These are phyloP conservation scores for Penicillium robsamsonii DNA, from an alignment of 495 filamentous ascomycete genomes.

Conservation along the genomic window DNA sequence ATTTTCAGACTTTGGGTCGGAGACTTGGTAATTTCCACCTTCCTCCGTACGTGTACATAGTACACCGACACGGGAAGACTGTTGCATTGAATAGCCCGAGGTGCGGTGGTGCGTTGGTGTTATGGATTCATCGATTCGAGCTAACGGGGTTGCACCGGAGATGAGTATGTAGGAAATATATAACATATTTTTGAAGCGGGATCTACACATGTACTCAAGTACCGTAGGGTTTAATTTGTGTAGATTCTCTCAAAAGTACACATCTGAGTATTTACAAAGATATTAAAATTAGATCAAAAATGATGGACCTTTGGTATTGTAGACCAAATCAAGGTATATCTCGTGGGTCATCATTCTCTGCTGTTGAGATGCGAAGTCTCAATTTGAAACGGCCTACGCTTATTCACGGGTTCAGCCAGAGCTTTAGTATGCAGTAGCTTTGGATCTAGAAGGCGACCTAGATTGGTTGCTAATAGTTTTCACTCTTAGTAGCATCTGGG, in stretches of 20 bases:
- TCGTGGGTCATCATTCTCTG: neutral
- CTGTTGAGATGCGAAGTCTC: neutral
- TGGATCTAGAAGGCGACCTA: neutral
- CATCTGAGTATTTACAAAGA: too few species aligned
- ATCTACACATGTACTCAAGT: too few species aligned
- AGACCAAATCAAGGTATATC: neutral
- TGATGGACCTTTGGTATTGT: too few species aligned
- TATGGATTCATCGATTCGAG: neutral
- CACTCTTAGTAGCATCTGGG: neutral
- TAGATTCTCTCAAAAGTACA: too few species aligned
- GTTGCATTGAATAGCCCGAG: neutral
- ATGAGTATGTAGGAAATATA: conserved; percentile 2
- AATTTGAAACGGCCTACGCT: neutral
- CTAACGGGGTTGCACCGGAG: conserved; percentile 1
- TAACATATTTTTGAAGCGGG: neutral
- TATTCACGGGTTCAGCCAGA: neutral
- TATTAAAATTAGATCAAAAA: too few species aligned
- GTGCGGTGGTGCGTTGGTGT: neutral
- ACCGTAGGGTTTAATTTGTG: too few species aligned
- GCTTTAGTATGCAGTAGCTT: neutral
- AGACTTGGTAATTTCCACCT: neutral
- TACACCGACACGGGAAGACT: neutral
- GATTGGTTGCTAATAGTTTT: neutral
- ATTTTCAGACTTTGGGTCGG: neutral
- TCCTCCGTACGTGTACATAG: neutral